Conservation (phyloP, 805 yeast genomes). For the Maudiozyma serrabonitensis region DNA sequence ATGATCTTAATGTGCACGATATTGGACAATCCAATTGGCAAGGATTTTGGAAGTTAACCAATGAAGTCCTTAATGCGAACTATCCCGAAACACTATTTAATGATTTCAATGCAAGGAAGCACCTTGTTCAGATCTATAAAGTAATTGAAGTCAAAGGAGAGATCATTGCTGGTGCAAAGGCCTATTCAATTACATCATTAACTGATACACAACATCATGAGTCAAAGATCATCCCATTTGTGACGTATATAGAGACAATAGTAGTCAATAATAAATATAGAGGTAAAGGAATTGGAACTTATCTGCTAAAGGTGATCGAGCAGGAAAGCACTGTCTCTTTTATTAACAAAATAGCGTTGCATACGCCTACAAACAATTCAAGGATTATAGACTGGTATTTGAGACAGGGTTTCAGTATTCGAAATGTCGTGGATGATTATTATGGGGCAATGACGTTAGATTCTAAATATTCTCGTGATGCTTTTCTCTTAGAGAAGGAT, state of each 20-base stretch:
- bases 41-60: too few relatives aligned
- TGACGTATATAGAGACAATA: conserved; percentile 53
- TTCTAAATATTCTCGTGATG: not conserved
- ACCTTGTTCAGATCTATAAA: too few relatives aligned
- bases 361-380: conserved; percentile 39
- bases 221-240: conserved; percentile 34
- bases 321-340: conserved; percentile 39
- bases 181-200: conserved; percentile 32
- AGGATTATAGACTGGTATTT: conserved; percentile 43
- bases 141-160: too few relatives aligned
- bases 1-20: too few relatives aligned
- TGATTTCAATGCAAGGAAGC: too few relatives aligned
- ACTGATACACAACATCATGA: conserved; percentile 23
- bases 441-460: not conserved
- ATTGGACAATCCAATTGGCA: too few relatives aligned
- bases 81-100: too few relatives aligned
- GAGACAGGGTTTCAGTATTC: conserved; percentile 35
- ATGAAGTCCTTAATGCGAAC: too few relatives aligned
- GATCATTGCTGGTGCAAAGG: conserved; percentile 59
- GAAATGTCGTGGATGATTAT: not conserved
- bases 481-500: not conserved
- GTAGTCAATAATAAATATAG: conserved; percentile 62
- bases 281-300: conserved; percentile 50
- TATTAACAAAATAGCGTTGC: conserved; percentile 38
- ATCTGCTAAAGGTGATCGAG: conserved; percentile 46